Percentiles rank a stretch among this genome's conserved stretches.
These are phyloP conservation scores for Tricholoma flavovirens DNA, from an alignment of 768 basidiomycete species.

Conservation along the genomic window DNA sequence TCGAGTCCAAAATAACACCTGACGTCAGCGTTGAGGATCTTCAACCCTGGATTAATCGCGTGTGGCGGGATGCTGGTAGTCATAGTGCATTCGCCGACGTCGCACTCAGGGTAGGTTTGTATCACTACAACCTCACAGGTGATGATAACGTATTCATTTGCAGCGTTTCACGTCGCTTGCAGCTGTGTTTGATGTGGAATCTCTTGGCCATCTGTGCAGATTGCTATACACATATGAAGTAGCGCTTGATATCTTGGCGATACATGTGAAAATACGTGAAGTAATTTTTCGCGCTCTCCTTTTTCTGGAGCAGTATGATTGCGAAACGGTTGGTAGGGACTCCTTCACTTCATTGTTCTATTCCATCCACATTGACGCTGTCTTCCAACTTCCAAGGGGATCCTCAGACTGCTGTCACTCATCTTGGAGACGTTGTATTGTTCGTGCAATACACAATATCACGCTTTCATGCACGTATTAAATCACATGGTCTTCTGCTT, in stretches of 20 bases:
- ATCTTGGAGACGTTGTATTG: conserved; percentile 73
- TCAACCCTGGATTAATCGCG: conserved; percentile 34
- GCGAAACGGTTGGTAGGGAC: conserved; percentile 71
- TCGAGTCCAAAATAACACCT: conserved; percentile 52
- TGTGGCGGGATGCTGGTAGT: conserved; percentile 50
- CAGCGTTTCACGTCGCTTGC: conserved; percentile 58
- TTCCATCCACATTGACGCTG: background rate
- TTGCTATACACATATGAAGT: conserved; percentile 52
- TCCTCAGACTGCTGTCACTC: conserved; percentile 75
- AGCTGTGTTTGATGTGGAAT: conserved; percentile 55
- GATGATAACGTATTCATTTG: background rate
- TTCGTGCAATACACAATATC: conserved; percentile 62
- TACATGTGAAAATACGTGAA: conserved; percentile 61
- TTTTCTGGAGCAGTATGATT: conserved; percentile 69
- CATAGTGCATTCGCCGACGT: conserved; percentile 55
- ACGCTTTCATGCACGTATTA: conserved; percentile 53
- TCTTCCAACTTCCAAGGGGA: conserved; percentile 45
- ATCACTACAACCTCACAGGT: background rate
- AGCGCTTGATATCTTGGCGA: conserved; percentile 61
- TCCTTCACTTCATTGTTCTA: background rate
- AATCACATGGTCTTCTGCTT: background rate
- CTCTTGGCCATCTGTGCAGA: conserved; percentile 65
- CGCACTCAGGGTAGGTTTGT: conserved; percentile 46
- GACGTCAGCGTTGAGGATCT: conserved; percentile 39
- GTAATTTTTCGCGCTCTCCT: conserved; percentile 57